Evolutionary conservation across 2,329 filamentous ascomycete genomes (phyloP).

Genomic region (Didymella pinodella): DNA sequence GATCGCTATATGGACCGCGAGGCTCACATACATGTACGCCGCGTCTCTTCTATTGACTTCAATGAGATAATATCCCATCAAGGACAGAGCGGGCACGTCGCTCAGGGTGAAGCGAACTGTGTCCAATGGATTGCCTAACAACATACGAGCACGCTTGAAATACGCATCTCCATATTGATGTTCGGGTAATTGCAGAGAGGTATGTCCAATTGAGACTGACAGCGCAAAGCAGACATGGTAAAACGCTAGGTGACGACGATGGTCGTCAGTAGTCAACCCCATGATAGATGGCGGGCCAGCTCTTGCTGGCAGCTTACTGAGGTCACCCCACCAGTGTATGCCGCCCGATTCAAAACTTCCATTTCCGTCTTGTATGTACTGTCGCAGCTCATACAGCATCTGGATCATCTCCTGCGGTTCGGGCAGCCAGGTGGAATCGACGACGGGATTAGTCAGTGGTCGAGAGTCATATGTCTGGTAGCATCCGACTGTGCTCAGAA

Average conservation of each 20-base stretch:
- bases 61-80: slow-evolving; percentile 41
- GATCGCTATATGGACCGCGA: slow-evolving; percentile 38
- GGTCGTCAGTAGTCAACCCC: slow-evolving; percentile 30
- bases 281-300: slow-evolving; percentile 24
- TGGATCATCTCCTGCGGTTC: slow-evolving; percentile 27
- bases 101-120: slow-evolving; percentile 35
- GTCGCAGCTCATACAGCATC: slow-evolving; percentile 34
- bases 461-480: slow-evolving; percentile 43
- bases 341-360: slow-evolving; percentile 34
- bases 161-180: slow-evolving; percentile 34
- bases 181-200: slow-evolving; percentile 22
- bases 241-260: slow-evolving; percentile 33
- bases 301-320: slow-evolving; percentile 25
- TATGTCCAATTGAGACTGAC: slow-evolving; percentile 29
- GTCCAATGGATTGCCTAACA: slow-evolving; percentile 39
- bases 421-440: slow-evolving; percentile 40
- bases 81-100: slow-evolving; percentile 36
- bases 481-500: slow-evolving; percentile 32
- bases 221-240: slow-evolving; percentile 40
- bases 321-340: slow-evolving; percentile 39
- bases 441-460: slow-evolving; percentile 34
- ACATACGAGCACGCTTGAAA: slow-evolving; percentile 36
- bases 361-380: slow-evolving; percentile 38
- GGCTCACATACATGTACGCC: slow-evolving; percentile 38
- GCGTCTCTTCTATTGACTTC: slow-evolving; percentile 41